Percentiles rank a stretch among this genome's conserved stretches.
Conservation (phyloP, 495 filamentous ascomycete genomes). For the Pseudotulostoma volvatum region DNA sequence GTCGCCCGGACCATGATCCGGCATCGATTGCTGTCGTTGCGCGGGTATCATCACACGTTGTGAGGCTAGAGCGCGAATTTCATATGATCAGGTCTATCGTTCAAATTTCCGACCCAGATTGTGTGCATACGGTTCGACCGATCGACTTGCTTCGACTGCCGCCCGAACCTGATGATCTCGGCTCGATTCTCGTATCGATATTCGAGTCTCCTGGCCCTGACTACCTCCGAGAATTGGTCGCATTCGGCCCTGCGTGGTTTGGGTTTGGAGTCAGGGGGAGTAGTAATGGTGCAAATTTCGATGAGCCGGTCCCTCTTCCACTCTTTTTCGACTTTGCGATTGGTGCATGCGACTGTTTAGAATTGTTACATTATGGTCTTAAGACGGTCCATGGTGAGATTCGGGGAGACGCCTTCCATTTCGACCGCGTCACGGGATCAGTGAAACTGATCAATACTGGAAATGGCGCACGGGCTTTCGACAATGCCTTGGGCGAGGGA, state of each 20-base stretch:
- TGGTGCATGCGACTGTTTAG: conserved; percentile 66
- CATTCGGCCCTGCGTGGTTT: conserved; percentile 63
- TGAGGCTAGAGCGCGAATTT: conserved; percentile 71
- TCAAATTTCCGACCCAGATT: conserved; percentile 53
- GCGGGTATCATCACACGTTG: conserved; percentile 58
- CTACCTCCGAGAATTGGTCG: conserved; percentile 48
- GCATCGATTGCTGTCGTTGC: conserved; percentile 46
- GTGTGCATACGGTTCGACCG: conserved; percentile 55
- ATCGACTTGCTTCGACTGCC: conserved; percentile 55
- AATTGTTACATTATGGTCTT: conserved; percentile 71
- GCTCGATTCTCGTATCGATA: conserved; percentile 52
- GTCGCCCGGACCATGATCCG: conserved; percentile 25
- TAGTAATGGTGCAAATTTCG: conserved; percentile 33
- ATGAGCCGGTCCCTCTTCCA: conserved; percentile 46
- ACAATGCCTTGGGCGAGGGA: conserved; percentile 70
- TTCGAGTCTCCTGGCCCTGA: conserved; percentile 67
- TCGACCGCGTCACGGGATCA: conserved; percentile 42
- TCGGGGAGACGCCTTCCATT: conserved; percentile 76
- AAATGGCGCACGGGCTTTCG: conserved; percentile 68
- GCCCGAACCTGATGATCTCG: conserved; percentile 44
- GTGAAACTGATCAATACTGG: conserved; percentile 76
- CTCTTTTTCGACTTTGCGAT: conserved; percentile 79
- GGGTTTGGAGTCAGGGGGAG: conserved; percentile 32
- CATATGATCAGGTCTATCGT: conserved; percentile 59
- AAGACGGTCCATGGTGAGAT: conserved; percentile 77